phyloP scores from a whole-genome alignment of 2,329 filamentous ascomycete species.

The Emergomyces pasteurianus region DNA sequence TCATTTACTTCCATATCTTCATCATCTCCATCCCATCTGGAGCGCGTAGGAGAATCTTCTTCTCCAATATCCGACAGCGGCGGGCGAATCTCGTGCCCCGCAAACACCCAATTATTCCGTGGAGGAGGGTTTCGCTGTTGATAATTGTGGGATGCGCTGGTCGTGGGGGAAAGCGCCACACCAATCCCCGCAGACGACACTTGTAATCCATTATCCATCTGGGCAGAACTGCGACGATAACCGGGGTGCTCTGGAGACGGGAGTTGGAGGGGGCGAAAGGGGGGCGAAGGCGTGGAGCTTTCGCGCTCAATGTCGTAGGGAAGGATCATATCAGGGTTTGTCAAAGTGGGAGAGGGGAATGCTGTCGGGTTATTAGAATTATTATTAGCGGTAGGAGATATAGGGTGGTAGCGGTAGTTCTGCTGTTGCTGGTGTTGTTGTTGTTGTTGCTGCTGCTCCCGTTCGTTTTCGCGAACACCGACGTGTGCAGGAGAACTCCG shows the following conservation, averaged over 20 bases:
- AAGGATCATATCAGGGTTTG: conserved; percentile 89
- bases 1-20: background rate
- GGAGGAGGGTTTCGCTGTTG: conserved; percentile 17
- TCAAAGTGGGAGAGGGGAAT: conserved; percentile 65
- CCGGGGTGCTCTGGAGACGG: conserved; percentile 29
- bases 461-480: background rate
- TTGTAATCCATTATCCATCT: background rate
- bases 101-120: conserved; percentile 23
- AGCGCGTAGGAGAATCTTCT: conserved; percentile 20
- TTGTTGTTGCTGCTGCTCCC: background rate
- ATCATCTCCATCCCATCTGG: background rate
- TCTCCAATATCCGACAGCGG: conserved; percentile 36
- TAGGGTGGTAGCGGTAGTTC: background rate
- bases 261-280: conserved; percentile 37
- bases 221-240: conserved; percentile 16
- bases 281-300: conserved; percentile 40
- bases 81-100: conserved; percentile 27
- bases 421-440: background rate
- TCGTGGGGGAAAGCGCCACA: conserved; percentile 7
- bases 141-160: conserved; percentile 8
- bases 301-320: conserved; percentile 51
- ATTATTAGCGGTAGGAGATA: background rate
- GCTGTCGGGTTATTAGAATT: background rate
- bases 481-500: background rate
- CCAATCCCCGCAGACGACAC: conserved; percentile 3